Evolutionary conservation across 2,329 filamentous ascomycete species (phyloP), one percentile per base, ranked within the genome.

Genomic region (Didymella exigua): DNA sequence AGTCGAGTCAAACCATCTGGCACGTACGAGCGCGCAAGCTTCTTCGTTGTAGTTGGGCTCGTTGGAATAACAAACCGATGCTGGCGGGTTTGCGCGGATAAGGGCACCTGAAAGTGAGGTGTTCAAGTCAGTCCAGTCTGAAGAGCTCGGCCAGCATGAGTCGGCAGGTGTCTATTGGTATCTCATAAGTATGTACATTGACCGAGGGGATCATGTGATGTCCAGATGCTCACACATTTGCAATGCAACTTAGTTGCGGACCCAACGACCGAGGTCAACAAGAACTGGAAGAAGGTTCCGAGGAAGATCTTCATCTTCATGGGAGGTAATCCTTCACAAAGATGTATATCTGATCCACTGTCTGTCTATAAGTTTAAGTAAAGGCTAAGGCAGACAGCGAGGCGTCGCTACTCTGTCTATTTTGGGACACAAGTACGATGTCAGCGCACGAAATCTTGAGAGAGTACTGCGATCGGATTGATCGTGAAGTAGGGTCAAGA

Each of bases 1-100:
- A 4, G 62, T 60, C 0, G 69, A 69, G 27, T 70, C 65, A 46
- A 65, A 66, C 68, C 69, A 73, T 38, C 64, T 54, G 13, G 61
- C 62, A 2, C 54, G 48, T 2, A 72, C 51, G 7, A 56, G 34
- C 4, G 36, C 54, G 45, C 69, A 73, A n/a, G 50, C 50, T 18
- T 56, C 51, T 30, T 58, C 53, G 36, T 62, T 44, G 43, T 69
- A 68, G 30, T 65, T 59, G 2, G 63, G 64, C 16, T 67, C 54
- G 1, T 41, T 33, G 1, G 56, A 27, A 30, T 71, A 72, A 51
- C 70, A 74, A 10, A 69, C 69, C 14, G 68, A 63, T 0, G 51
- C 69, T 19, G 68, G 67, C 2, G 69, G 68, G 3, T 61, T 24
- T 6, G 49, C 55, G 1, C 36, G 55, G 14, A 73, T 62, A 7